phyloP scores from a whole-genome alignment of 306 rosid genomes.

The Inga leiocalycina region DNA sequence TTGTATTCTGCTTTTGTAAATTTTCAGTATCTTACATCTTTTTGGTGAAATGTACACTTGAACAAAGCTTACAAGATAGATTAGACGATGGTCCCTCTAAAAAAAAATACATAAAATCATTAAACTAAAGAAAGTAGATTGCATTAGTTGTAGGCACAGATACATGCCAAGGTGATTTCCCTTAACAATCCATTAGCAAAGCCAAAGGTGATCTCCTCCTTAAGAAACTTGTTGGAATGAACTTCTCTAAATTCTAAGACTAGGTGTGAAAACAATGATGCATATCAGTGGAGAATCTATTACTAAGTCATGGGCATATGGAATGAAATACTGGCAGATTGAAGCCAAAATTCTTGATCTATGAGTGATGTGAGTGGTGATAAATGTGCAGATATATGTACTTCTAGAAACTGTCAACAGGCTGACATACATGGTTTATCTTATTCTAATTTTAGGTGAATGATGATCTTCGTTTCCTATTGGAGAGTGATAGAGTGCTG shows the following conservation, averaged over 20 bases:
- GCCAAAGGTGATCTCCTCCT: not conserved
- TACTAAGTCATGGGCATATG: not conserved
- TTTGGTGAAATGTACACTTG: not conserved
- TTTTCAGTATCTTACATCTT: not conserved
- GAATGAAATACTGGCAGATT: not conserved
- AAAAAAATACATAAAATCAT: not conserved
- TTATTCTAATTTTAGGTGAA: conserved; percentile 47
- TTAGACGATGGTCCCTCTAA: not conserved
- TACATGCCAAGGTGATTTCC: not conserved
- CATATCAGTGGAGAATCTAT: not conserved
- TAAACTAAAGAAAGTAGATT: not conserved
- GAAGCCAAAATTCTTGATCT: conserved; percentile 23
- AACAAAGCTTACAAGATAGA: not conserved
- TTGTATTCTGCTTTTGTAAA: not conserved
- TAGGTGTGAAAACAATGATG: not conserved
- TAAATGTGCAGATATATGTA: conserved; percentile 10
- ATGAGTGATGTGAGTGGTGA: conserved; percentile 10
- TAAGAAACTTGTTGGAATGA: not conserved
- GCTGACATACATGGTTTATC: conserved; percentile 11
- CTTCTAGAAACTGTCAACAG: not conserved
- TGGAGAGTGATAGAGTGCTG: conserved; percentile 51
- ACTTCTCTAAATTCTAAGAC: not conserved
- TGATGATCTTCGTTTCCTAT: conserved; percentile 53
- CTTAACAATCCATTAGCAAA: not conserved
- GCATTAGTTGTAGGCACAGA: not conserved